phyloP scores from a whole-genome alignment of 176 grass and related monocot species.

The Phoenix dactylifera region DNA sequence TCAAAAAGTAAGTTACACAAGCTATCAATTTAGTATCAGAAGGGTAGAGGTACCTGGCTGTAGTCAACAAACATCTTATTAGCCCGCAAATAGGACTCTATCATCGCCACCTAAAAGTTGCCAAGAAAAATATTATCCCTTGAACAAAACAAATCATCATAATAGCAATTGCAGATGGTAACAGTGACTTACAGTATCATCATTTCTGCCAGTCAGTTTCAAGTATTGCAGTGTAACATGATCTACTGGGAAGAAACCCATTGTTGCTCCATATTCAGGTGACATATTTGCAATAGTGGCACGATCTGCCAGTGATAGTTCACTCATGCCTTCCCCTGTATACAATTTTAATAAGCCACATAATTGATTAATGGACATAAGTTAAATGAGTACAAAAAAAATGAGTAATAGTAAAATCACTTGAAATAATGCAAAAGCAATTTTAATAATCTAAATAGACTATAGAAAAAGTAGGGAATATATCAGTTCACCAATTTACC shows the following conservation, averaged over 20 bases:
- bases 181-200: constrained; percentile 63
- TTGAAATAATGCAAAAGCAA: too few species aligned
- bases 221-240: constrained; percentile 75
- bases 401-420: too few species aligned
- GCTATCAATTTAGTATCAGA: neutral
- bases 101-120: constrained; percentile 75
- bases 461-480: too few species aligned
- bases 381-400: too few species aligned
- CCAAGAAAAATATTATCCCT: constrained; percentile 5
- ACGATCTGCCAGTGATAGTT: constrained; percentile 85
- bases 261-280: constrained; percentile 96
- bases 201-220: constrained; percentile 86
- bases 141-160: constrained; percentile 8
- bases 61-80: constrained; percentile 96
- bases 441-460: too few species aligned
- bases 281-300: constrained; percentile 99
- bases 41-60: constrained; percentile 43
- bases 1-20: too few species aligned
- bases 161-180: neutral
- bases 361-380: too few species aligned
- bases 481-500: constrained; percentile 24
- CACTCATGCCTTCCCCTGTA: constrained; percentile 73
- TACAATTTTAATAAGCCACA: too few species aligned
- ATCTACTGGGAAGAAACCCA: constrained; percentile 99
- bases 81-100: constrained; percentile 81